Conservation (phyloP, 2,329 filamentous ascomycete species). For the Diaporthe australafricana region DNA sequence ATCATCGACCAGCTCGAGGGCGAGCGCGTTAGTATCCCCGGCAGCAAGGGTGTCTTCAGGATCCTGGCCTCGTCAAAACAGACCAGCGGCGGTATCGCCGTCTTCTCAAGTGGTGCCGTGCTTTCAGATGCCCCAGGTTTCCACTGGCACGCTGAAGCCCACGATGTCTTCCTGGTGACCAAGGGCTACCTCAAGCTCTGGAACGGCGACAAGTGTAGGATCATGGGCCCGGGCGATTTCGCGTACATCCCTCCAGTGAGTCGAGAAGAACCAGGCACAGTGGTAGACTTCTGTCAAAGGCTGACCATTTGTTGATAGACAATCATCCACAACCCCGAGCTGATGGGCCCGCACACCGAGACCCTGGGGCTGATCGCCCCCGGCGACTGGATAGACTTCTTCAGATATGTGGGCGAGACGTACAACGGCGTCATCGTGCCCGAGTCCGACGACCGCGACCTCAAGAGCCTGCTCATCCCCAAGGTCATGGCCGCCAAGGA, state of each 20-base stretch:
- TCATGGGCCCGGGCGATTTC: conserved; percentile 67
- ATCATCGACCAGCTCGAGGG: conserved; percentile 62
- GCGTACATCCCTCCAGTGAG: conserved; percentile 67
- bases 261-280: not conserved
- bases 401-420: conserved; percentile 66
- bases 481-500: conserved; percentile 67
- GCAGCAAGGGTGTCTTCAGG: conserved; percentile 62
- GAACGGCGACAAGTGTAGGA: conserved; percentile 66
- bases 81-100: conserved; percentile 61
- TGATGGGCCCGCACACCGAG: conserved; percentile 65
- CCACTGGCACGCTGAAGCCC: conserved; percentile 67
- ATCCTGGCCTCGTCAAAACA: conserved; percentile 64
- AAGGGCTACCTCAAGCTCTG: conserved; percentile 68
- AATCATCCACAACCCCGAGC: conserved; percentile 66
- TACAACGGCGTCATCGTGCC: conserved; percentile 63
- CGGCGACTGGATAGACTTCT: conserved; percentile 71
- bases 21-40: conserved; percentile 63
- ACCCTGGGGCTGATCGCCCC: conserved; percentile 65
- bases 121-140: conserved; percentile 61
- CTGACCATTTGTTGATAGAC: conserved; percentile 58
- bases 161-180: conserved; percentile 67
- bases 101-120: conserved; percentile 61
- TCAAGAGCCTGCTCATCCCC: conserved; percentile 61
- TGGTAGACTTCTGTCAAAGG: not conserved
- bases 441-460: conserved; percentile 62